A percentile compares a stretch with the other conserved stretches of the same genome.
Conservation (phyloP, 2,329 filamentous ascomycete genomes). For the Cladosporium phlei region DNA sequence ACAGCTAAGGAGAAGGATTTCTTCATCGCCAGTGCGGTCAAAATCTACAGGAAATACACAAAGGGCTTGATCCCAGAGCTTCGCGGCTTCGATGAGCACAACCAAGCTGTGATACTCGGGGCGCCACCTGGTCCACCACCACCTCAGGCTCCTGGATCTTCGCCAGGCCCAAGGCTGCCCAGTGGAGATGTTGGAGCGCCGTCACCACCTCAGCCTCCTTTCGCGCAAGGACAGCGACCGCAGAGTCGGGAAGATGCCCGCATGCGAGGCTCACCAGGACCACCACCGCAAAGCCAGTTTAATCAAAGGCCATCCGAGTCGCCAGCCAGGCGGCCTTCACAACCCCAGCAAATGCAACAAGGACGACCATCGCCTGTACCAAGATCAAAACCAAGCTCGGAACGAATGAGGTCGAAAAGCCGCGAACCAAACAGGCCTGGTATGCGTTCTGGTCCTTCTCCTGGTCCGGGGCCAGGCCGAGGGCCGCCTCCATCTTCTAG, state of each 20-base stretch:
- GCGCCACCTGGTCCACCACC: constrained; percentile 11
- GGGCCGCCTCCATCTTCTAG: constrained; percentile 2
- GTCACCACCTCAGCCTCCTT: constrained; percentile 24
- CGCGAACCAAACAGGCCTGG: constrained; percentile 22
- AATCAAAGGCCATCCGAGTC: constrained; percentile 20
- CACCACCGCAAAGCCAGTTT: constrained; percentile 26
- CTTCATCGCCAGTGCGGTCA: constrained; percentile 92
- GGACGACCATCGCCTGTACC: constrained; percentile 15
- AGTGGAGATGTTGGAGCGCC: constrained; percentile 6
- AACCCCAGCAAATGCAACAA: neutral
- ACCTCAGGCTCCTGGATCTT: too few species aligned
- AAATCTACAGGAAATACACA: constrained; percentile 96
- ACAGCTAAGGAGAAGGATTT: constrained; percentile 97
- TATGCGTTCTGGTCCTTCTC: constrained; percentile 25
- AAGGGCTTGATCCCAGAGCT: constrained; percentile 76
- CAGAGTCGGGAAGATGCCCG: constrained; percentile 28
- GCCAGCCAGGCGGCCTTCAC: neutral
- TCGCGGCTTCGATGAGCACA: constrained; percentile 73
- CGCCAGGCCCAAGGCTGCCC: constrained; percentile 2
- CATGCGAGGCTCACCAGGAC: constrained; percentile 28
- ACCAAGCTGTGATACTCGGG: constrained; percentile 71
- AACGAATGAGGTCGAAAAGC: constrained; percentile 32
- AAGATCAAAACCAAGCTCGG: constrained; percentile 28
- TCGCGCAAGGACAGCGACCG: constrained; percentile 24
- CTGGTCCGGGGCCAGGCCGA: constrained; percentile 17